Evolutionary conservation across 2,329 filamentous ascomycete genomes (phyloP), one percentile per base, ranked within the genome.

Genomic region (Nigrospora sphaerica): DNA sequence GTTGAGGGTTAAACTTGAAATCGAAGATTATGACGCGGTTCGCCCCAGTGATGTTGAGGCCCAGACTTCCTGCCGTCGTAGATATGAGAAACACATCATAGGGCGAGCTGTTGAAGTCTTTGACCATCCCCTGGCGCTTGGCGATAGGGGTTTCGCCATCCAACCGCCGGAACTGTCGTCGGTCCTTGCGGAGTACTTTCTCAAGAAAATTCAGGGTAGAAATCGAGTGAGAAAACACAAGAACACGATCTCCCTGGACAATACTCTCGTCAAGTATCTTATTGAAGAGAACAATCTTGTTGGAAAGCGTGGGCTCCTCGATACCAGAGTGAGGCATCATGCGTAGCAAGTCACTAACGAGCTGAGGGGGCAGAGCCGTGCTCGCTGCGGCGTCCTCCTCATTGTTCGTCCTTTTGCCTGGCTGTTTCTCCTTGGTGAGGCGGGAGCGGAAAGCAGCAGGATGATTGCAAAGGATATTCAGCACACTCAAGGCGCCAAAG

Each of bases 21-120:
- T 96, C 91, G 46, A 95, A 86, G 17, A 96, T 85, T 17, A 96
- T 77, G 1, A 95, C 87, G 17, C 91, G 80, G 60, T 90, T 95
- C 1, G 91, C 91, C 1, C 85, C 83, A 36, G 80, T 79, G 12
- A 96, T 85, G 50, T 96, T 96, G 42, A 95, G 71, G 0, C 91
- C 91, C 2, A 90, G 69, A 0, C 89, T 88, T 18, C 90, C 91
- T 10, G 91, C 88, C 49, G 66, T 81, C 1, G 89, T 95, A 0
- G 89, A 95, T 47, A 95, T 89, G 2, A 96, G 69, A 58, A 88
- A 88, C 1, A 95, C 72, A 19, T 81, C 74, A 1, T 67, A 62
- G 14, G 16, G 28, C 32, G 33, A 62, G 3, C 65, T 52, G 54
- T 93, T 91, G 71, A 95, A 95, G 0, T 66, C 59, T 51, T 87